These are phyloP conservation scores for Jamesozyma gamospora DNA, from an alignment of 805 yeast species.

Conservation along the genomic window DNA sequence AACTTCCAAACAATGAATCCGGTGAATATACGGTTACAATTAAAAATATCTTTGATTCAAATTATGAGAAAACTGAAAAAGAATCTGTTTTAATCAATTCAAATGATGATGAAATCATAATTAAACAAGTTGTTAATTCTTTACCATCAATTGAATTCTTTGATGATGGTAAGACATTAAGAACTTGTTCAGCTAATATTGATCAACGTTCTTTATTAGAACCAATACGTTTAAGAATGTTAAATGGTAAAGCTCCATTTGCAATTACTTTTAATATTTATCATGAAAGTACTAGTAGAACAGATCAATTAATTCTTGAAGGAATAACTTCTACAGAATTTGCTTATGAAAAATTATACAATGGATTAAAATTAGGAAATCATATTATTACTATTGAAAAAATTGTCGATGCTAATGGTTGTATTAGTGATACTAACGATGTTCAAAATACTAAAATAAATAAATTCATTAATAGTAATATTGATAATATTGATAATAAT, in stretches of 20 bases:
- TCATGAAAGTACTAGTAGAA: conserved; percentile 50
- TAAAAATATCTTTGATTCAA: conserved; percentile 52
- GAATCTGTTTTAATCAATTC: not conserved
- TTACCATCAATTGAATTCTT: conserved; percentile 53
- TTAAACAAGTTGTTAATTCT: conserved; percentile 46
- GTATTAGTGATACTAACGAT: conserved; percentile 40
- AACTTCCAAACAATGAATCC: conserved; percentile 34
- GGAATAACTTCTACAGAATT: conserved; percentile 33
- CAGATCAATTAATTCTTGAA: conserved; percentile 37
- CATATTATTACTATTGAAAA: conserved; percentile 50
- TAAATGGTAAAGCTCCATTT: conserved; percentile 53
- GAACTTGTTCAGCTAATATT: conserved; percentile 38
- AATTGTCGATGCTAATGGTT: conserved; percentile 62
- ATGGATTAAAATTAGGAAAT: conserved; percentile 55
- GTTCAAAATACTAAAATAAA: conserved; percentile 1
- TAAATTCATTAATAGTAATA: conserved; percentile 48
- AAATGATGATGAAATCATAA: conserved; percentile 22
- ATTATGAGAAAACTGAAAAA: conserved; percentile 40
- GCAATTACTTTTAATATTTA: conserved; percentile 45
- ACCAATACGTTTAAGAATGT: conserved; percentile 45
- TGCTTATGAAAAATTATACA: conserved; percentile 36
- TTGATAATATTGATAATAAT: conserved; percentile 39
- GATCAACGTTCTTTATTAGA: conserved; percentile 30
- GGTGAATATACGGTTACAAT: conserved; percentile 60
- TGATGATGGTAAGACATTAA: conserved; percentile 37